Evolutionary conservation across 148 eudicot species (phyloP), one percentile per base, ranked within the genome.

Genomic region (Vaccinium myrtillus): DNA sequence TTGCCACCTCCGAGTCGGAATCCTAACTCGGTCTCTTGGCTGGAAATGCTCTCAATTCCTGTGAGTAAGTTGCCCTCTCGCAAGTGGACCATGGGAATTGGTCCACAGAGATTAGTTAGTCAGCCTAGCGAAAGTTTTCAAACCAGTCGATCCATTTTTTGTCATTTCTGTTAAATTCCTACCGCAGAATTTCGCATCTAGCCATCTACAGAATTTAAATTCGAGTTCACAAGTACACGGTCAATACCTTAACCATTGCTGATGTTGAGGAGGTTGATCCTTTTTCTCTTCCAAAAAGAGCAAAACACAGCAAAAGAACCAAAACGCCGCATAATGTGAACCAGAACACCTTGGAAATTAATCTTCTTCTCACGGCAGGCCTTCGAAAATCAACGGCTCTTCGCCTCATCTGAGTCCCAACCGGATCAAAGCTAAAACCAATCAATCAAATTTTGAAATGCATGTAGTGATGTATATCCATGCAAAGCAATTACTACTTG

Each of bases 381-480:
- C 82, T 79, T 56, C 69, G 82, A 36, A 56, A 55, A 55, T 59
- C 82, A 0, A 58, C 51, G 11, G 51, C 51, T 67, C 83, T 81
- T 67, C 83, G 56, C 75, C 83, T 81, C 83, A 81, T 67, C n/a
- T 55, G 49, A 10, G 18, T 54, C 43, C 32, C 23, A 8, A 6
- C 67, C 25, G 32, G 71, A 63, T 81, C 75, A 23, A 23, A 59
- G 14, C 32, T 63, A 14, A 1, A 58, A 16, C 58, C 27, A 63
- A 58, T 63, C 25, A 21, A 61, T 75, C 53, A 19, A 48, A 4
- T 46, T 1, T 13, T 56, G n/a, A 2, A 25, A 19, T 25, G 48
- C 46, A 15, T 43, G 13, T 3, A 73, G 32, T 23, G 4, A 39
- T 59, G 1, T 54, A 78, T 25, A 30, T 25, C 23, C 48, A 32